phyloP scores from a whole-genome alignment of 352 stramenopile species.

The Peronospora belbahrii region DNA sequence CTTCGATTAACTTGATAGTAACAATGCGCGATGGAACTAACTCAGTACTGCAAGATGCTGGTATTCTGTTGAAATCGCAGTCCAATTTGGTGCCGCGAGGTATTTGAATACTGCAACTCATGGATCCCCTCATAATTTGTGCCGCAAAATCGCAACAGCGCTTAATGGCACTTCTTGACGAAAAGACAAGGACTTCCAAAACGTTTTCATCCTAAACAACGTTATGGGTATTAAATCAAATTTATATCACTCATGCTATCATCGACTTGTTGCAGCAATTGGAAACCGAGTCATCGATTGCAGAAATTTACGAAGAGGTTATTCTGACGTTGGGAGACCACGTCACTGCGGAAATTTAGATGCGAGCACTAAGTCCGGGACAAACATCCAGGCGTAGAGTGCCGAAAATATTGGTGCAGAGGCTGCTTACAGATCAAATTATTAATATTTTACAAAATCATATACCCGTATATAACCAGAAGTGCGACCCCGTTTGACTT shows the following conservation, averaged over 20 bases:
- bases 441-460: no score
- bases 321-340: conserved; percentile 19
- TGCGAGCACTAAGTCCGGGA: conserved; percentile 1
- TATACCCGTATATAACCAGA: no score
- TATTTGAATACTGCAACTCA: conserved; percentile 17
- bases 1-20: conserved; percentile 26
- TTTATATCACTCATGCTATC: conserved; percentile 27
- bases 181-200: conserved; percentile 3
- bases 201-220: conserved; percentile 11
- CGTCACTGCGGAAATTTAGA: conserved; percentile 14
- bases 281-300: conserved; percentile 14
- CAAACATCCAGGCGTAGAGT: conserved; percentile 19
- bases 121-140: conserved; percentile 11
- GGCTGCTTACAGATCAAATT: no score
- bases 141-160: conserved; percentile 7
- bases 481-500: conserved; percentile 15
- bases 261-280: conserved; percentile 21
- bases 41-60: conserved; percentile 6
- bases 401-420: conserved; percentile 29
- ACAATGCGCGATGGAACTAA: conserved; percentile 19
- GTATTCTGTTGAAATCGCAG: not conserved
- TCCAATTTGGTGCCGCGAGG: conserved; percentile 7
- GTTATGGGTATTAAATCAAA: conserved; percentile 34
- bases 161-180: conserved; percentile 9
- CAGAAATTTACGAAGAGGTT: conserved; percentile 24